A percentile compares a stretch with the other conserved stretches of the same genome.
These are phyloP conservation scores for Actinomortierella ambigua DNA, from an alignment of 371 early-diverging fungal species.

Conservation along the genomic window DNA sequence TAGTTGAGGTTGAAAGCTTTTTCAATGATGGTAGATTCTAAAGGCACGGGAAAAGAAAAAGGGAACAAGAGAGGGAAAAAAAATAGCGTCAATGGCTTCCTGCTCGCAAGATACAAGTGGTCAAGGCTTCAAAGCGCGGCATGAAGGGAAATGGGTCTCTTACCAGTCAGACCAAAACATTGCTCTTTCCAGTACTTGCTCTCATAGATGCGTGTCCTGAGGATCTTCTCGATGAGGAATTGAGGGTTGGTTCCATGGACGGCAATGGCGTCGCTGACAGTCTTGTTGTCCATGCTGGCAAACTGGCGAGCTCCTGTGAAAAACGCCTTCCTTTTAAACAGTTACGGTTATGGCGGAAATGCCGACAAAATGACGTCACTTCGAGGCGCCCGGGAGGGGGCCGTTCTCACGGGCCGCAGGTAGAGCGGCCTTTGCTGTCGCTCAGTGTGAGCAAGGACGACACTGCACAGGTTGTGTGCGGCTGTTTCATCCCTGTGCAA, in stretches of 20 bases:
- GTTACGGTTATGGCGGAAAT: too few relatives aligned
- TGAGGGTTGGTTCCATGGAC: slow-evolving; percentile 93
- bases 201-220: slow-evolving; percentile 89
- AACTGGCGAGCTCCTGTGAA: too few relatives aligned
- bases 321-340: too few relatives aligned
- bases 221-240: slow-evolving; percentile 92
- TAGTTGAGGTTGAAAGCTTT: slow-evolving; percentile 78
- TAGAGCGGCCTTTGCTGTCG: too few relatives aligned
- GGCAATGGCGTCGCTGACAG: slow-evolving; percentile 67
- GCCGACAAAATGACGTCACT: too few relatives aligned
- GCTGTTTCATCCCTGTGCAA: too few relatives aligned
- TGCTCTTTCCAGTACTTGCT: slow-evolving; percentile 95
- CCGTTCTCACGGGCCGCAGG: too few relatives aligned
- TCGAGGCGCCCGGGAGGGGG: too few relatives aligned
- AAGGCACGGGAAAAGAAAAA: slow-evolving; percentile 3
- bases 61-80: not conserved
- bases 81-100: not conserved
- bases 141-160: not conserved
- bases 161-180: slow-evolving; percentile 93
- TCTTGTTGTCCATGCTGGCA: slow-evolving; percentile 65
- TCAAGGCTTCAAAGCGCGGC: too few relatives aligned
- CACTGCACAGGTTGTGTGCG: too few relatives aligned
- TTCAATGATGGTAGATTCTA: slow-evolving; percentile 89
- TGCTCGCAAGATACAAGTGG: too few relatives aligned
- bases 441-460: too few relatives aligned